These are phyloP conservation scores for Ustilago loliicola DNA, from an alignment of 1,284 basidiomycete genomes.

Conservation along the genomic window DNA sequence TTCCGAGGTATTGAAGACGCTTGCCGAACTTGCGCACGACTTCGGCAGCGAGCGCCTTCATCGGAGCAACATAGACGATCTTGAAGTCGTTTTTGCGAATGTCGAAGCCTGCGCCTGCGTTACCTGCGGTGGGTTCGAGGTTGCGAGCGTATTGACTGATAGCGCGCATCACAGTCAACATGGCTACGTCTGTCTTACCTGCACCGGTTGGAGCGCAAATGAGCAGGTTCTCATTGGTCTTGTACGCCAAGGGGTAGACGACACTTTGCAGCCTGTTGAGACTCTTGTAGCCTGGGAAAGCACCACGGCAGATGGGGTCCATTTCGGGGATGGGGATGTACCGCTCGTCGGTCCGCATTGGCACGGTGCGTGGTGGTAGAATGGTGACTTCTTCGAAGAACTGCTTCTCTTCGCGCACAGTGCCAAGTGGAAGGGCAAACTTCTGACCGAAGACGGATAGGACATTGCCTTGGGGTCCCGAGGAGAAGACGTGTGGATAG, in stretches of 20 bases:
- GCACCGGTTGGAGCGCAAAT: conserved; percentile 74
- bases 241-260: conserved; percentile 92
- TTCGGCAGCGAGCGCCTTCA: conserved; percentile 97
- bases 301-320: conserved; percentile 83
- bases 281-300: conserved; percentile 87
- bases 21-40: conserved; percentile 93
- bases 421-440: conserved; percentile 87
- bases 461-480: conserved; percentile 78
- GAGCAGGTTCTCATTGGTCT: conserved; percentile 95
- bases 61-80: conserved; percentile 98
- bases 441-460: conserved; percentile 81
- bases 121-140: conserved; percentile 76
- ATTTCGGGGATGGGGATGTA: conserved; percentile 82
- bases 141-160: conserved; percentile 81
- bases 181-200: conserved; percentile 99
- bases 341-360: conserved; percentile 81
- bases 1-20: conserved; percentile 88
- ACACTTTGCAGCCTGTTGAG: conserved; percentile 97
- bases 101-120: conserved; percentile 51
- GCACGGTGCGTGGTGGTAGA: conserved; percentile 85
- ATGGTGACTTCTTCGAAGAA: conserved; percentile 83
- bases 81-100: conserved; percentile 78
- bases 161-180: conserved; percentile 91
- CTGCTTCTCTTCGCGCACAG: conserved; percentile 76
- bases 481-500: conserved; percentile 92